Evolutionary conservation across 2,329 filamentous ascomycete species (phyloP), one percentile per base, ranked within the genome.

Genomic region (Biscogniauxia marginata): DNA sequence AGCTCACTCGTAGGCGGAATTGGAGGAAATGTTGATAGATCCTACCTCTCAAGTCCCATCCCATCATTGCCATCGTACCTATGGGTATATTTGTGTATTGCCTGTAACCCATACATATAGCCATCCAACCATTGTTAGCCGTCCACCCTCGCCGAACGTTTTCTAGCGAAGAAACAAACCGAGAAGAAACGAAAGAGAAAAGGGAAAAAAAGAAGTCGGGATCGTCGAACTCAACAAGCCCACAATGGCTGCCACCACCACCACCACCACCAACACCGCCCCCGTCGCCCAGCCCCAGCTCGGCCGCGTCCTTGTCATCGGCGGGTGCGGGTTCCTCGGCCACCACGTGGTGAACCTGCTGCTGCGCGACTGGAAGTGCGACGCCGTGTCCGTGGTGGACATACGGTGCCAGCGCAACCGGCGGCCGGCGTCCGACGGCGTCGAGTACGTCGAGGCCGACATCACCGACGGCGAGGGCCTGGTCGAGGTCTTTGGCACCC

Each of bases 321-420:
- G 90, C 67, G 90, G 90, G 70, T 93, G 90, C 71, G 90, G 90
- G 63, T 93, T 95, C 75, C 82, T 95, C 16, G 90, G 90, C 71
- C 87, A 90, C 75, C 89, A 93, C 75, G 87, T 93, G 65, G 87
- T 93, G 70, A 84, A 87, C 73, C 82, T 90, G 68, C 81, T 91
- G 56, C 79, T 90, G 66, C 81, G 83, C 67, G 81, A 84, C 72
- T 84, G 78, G 69, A 77, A 78, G 47, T 79, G 76, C 60, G 74
- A 73, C 57, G 75, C 80, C 61, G 84, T 93, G 44, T 83, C 85
- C 49, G 89, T 90, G 18, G 75, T 93, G 65, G 90, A 93, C 73
- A 79, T 93, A 63, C 83, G 80, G 62, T 91, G 88, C 70, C 79
- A 80, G 55, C 80, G 84, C 70, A 91, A 93, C 76, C 84, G 88